Conservation (phyloP, 73 alveolate genomes). For the Stentor roeselii region DNA sequence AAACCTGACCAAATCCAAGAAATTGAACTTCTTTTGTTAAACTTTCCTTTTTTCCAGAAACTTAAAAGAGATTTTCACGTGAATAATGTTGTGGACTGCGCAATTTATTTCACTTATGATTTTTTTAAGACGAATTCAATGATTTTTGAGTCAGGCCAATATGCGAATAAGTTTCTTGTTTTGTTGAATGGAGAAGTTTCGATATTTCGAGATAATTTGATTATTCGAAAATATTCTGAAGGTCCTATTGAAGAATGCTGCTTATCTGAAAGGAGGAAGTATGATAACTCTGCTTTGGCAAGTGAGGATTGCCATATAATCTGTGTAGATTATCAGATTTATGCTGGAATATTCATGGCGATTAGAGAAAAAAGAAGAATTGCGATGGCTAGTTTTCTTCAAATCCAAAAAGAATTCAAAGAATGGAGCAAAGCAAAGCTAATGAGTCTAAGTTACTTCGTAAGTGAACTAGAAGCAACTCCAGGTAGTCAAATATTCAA, state of each 20-base stretch:
- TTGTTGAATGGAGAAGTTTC: background rate
- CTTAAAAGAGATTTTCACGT: background rate
- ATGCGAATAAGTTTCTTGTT: background rate
- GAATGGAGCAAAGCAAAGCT: background rate
- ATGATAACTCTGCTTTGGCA: background rate
- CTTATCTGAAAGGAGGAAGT: background rate
- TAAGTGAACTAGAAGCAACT: background rate
- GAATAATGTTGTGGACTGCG: background rate
- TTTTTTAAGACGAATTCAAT: background rate
- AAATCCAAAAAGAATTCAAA: background rate
- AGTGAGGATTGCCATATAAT: background rate
- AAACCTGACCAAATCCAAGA: background rate
- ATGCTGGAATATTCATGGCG: background rate
- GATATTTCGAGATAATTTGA: background rate
- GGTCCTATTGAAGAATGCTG: background rate
- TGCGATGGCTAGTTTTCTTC: background rate
- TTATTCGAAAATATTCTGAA: background rate
- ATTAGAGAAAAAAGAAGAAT: background rate
- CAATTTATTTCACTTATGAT: background rate
- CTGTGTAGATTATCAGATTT: background rate
- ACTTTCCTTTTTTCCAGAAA: background rate
- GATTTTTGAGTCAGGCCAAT: background rate
- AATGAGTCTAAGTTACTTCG: background rate
- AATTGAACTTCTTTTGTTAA: background rate
- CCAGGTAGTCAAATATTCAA: background rate